phyloP scores from a whole-genome alignment of 331 rosid species.

The Telfairia occidentalis region DNA sequence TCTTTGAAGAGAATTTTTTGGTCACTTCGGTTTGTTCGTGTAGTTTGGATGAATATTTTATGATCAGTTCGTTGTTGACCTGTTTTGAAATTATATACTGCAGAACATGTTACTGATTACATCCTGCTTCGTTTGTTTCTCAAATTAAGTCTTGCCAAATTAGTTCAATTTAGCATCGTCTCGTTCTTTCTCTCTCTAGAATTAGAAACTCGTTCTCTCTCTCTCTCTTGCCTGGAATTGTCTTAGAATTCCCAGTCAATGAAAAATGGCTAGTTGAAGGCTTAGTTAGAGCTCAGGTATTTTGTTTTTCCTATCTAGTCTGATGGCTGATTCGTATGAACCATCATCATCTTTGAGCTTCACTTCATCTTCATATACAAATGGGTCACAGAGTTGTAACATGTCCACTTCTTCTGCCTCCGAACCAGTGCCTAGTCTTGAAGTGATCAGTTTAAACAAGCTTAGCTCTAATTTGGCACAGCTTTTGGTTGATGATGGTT shows the following conservation, averaged over 20 bases:
- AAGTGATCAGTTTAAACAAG: slow-evolving; percentile 41
- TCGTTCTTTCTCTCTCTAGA: neutral
- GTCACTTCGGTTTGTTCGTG: neutral
- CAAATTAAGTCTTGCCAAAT: neutral
- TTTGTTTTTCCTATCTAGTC: neutral
- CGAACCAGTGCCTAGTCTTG: slow-evolving; percentile 55
- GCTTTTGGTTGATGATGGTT: slow-evolving; percentile 32
- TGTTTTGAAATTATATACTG: neutral
- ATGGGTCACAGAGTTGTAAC: slow-evolving; percentile 52
- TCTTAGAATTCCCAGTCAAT: neutral
- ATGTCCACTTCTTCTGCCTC: slow-evolving; percentile 23
- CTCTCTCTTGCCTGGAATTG: neutral
- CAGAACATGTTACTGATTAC: neutral
- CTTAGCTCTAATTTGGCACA: slow-evolving; percentile 37
- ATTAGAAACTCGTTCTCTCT: neutral
- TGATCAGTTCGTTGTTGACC: neutral
- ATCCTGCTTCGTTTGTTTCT: neutral
- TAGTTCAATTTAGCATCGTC: neutral
- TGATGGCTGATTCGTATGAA: slow-evolving; percentile 63
- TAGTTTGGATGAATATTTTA: neutral
- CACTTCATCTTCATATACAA: slow-evolving; percentile 62
- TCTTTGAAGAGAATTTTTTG: neutral
- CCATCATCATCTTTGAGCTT: slow-evolving; percentile 85
- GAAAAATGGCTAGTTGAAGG: neutral
- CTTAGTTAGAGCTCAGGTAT: neutral